Percentiles rank a stretch among this genome's conserved stretches.
phyloP scores from a whole-genome alignment of 495 filamentous ascomycete species.

The Trichoderma reesei region DNA sequence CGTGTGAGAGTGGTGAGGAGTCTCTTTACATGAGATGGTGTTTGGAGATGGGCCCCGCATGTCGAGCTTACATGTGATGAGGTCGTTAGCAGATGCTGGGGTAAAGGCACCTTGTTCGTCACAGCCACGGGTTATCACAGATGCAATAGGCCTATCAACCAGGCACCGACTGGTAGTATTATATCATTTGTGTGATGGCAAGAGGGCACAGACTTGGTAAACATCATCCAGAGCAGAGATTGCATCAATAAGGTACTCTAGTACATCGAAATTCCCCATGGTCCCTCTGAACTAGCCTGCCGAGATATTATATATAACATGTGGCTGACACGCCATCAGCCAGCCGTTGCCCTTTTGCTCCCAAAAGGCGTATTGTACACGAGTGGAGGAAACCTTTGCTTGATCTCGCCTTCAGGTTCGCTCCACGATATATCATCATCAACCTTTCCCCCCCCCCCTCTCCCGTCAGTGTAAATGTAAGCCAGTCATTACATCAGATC shows the following conservation, averaged over 20 bases:
- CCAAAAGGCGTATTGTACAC: background rate
- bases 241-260: no score
- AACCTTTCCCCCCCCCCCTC: background rate
- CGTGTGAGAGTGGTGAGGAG: background rate
- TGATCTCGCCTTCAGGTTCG: background rate
- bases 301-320: background rate
- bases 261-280: background rate
- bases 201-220: no score
- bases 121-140: no score
- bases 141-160: no score
- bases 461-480: background rate
- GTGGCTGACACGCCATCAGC: background rate
- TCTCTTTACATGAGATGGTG: background rate
- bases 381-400: background rate
- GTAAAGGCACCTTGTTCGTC: no score
- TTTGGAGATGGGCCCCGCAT: background rate
- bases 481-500: constrained; percentile 4
- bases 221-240: background rate
- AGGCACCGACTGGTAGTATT: no score
- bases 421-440: background rate
- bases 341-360: background rate
- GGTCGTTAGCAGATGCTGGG: no score
- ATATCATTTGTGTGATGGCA: no score
- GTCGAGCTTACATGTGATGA: background rate
- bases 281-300: background rate